Evolutionary conservation across 225 moss, liverwort and hornwort species (phyloP), one percentile per base, ranked within the genome.

Genomic region (Bryum argenteum): DNA sequence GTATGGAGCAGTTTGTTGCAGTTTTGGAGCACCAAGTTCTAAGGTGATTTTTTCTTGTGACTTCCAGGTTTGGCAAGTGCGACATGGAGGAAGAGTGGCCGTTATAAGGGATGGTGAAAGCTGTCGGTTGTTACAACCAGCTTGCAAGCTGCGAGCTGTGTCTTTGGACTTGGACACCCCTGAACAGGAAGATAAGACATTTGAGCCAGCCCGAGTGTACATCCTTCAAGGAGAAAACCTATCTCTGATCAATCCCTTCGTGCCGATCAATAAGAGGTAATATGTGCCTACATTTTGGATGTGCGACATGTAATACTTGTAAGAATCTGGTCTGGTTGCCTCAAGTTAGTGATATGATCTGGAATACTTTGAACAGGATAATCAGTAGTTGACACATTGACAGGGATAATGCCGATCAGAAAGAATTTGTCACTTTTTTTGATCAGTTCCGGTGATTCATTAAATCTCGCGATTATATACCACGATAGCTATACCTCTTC

Each of bases 41-140:
- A n/a, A 54, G 37, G 66, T 73, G 43, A 76, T 66, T 56, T 19
- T 33, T 73, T 61, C 16, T n/a, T 65, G 8, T 66, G 76, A 43
- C 28, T 28, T 56, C 73, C 80, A 98, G 97, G 92, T 99, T 37
- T 99, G 94, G 94, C 91, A 98, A 83, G 90, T 98, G 88, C 90
- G 94, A 28, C 92, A 99, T 73, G 98, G 98, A 67, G 89, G 92
- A 51, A 89, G 98, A 75, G 87, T 99, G 47, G 83, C 84, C 39
- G 87, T 89, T 17, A 84, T 99, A 50, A 89, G 89, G 67, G 94
- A 88, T 79, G 84, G 86, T 47, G 98, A 92, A 65, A 92, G 94
- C 71, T 99, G 92, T 74, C 84, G 91, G 67, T 85, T 99, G 62
- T 59, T 99, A 55, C 98, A 99, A 78, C 98, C 98, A 69, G 87